phyloP scores from a whole-genome alignment of 352 stramenopile species.

The Phytopythium helicoides region DNA sequence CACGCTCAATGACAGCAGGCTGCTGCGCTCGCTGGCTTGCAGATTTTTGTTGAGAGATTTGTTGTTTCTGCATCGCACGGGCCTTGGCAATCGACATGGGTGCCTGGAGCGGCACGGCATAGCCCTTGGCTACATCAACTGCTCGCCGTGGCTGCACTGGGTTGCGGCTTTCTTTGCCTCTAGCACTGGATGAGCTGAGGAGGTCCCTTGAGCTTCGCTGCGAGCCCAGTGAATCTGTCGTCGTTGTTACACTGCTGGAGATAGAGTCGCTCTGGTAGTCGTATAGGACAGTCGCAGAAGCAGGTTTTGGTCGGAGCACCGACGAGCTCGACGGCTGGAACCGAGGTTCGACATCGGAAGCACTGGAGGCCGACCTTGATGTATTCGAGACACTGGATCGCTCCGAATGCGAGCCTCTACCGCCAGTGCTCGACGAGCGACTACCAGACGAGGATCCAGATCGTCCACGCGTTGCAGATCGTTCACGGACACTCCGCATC shows the following conservation, averaged over 20 bases:
- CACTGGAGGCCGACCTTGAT: background rate
- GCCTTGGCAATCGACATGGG: conserved; percentile 4
- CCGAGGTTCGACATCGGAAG: background rate
- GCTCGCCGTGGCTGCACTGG: background rate
- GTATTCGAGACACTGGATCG: background rate
- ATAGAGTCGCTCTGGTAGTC: background rate
- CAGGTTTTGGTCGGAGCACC: background rate
- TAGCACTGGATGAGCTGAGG: too few species aligned
- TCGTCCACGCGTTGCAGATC: background rate
- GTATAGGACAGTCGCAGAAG: background rate
- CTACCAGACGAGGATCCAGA: conserved; percentile 1
- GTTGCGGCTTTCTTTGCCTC: too few species aligned
- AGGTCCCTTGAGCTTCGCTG: background rate
- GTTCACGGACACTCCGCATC: background rate
- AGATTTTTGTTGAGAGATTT: too few species aligned
- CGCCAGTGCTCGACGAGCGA: conserved; percentile 1
- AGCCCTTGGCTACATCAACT: background rate
- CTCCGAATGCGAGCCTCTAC: background rate
- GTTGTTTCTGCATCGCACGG: conserved; percentile 1
- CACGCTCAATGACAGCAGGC: background rate
- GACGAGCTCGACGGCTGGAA: background rate
- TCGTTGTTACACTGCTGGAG: background rate
- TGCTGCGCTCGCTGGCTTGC: conserved; percentile 3
- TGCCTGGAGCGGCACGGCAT: conserved; percentile 3
- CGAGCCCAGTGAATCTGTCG: background rate